A percentile compares a stretch with the other conserved stretches of the same genome.
Conservation (phyloP, 2,329 filamentous ascomycete genomes). For the Chaetomium sp. region DNA sequence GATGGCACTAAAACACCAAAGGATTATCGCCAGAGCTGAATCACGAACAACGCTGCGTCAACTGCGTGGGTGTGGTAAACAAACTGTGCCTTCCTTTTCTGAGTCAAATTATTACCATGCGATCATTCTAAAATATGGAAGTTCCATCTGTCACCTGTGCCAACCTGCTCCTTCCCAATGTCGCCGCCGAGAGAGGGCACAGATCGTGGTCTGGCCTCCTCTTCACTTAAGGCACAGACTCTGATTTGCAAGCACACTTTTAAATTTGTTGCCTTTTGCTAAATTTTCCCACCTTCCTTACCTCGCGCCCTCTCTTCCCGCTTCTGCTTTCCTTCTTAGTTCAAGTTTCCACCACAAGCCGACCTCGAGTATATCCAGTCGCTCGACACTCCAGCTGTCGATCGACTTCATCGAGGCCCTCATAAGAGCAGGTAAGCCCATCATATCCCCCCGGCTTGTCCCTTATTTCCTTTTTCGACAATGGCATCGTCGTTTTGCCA, state of each 20-base stretch:
- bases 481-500: not conserved
- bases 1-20: not conserved
- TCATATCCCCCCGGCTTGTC: not conserved
- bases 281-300: not conserved
- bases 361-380: not conserved
- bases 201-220: not conserved
- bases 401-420: slow-evolving; percentile 10
- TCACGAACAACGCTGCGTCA: not conserved
- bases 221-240: not conserved
- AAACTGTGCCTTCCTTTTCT: not conserved
- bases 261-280: not conserved
- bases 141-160: not conserved
- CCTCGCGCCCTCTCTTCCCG: not conserved
- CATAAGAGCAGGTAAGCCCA: slow-evolving; percentile 2
- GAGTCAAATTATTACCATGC: not conserved
- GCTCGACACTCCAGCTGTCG: not conserved
- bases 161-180: slow-evolving; percentile 2
- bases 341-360: not conserved
- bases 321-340: not conserved
- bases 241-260: not conserved
- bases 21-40: not conserved
- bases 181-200: not conserved
- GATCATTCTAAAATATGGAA: not conserved
- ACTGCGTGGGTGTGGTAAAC: not conserved
- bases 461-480: not conserved